Conservation (phyloP, 2,329 filamentous ascomycete genomes). For the Nannizzia gypsea region DNA sequence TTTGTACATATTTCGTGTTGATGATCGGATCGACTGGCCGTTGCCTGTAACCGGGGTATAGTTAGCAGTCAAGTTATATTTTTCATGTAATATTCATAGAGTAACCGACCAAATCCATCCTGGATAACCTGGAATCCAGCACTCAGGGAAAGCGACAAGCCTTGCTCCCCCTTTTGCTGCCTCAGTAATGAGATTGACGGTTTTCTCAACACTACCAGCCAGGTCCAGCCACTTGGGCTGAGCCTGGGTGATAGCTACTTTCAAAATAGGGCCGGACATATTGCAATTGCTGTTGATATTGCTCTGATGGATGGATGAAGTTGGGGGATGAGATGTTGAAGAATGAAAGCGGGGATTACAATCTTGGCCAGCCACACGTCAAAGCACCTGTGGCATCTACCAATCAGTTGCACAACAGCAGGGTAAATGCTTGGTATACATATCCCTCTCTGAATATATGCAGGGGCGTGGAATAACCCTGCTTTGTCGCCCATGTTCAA, state of each 20-base stretch:
- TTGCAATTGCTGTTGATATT: not conserved
- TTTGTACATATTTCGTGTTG: slow-evolving; percentile 24
- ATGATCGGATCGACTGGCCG: slow-evolving; percentile 23
- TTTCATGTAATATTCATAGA: not conserved
- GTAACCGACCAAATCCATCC: slow-evolving; percentile 34
- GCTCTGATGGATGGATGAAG: not conserved
- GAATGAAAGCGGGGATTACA: not conserved
- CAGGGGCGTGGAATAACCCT: too few species aligned
- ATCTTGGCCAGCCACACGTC: not conserved
- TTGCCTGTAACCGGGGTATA: slow-evolving; percentile 17
- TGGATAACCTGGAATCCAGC: slow-evolving; percentile 47
- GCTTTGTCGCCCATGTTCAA: too few species aligned
- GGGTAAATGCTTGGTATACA: not conserved
- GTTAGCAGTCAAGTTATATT: not conserved
- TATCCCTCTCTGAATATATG: not conserved
- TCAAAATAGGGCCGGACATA: slow-evolving; percentile 1
- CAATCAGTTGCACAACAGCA: not conserved
- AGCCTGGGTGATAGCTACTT: slow-evolving; percentile 31
- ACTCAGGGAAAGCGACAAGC: slow-evolving; percentile 45
- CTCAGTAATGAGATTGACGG: slow-evolving; percentile 44
- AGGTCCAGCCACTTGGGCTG: slow-evolving; percentile 53
- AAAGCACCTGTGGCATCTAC: not conserved
- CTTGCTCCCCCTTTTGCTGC: slow-evolving; percentile 44
- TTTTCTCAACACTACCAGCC: slow-evolving; percentile 43
- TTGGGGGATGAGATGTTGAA: not conserved